phyloP scores from a whole-genome alignment of 2,329 filamentous ascomycete species.

The Aspergillus calidoustus region DNA sequence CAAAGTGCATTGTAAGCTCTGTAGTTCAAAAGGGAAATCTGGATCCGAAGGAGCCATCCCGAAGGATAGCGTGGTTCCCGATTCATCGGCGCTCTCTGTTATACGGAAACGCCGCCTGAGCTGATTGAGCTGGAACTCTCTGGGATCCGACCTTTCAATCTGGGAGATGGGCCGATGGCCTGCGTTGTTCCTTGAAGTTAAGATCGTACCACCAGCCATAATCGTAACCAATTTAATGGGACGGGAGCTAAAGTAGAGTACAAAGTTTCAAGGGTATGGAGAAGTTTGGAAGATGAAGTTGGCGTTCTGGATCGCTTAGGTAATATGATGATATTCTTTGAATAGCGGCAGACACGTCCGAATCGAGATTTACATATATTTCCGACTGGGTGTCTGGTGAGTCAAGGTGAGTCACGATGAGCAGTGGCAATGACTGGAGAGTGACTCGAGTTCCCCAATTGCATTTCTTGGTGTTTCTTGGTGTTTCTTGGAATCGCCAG shows the following conservation, averaged over 20 bases:
- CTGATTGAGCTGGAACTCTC: conserved; percentile 76
- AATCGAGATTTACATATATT: conserved; percentile 1
- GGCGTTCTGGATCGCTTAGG: neutral
- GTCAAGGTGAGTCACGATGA: conserved; percentile 17
- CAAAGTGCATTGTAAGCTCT: conserved; percentile 69
- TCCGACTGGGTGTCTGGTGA: neutral
- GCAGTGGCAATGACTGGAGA: neutral
- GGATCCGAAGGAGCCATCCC: conserved; percentile 75
- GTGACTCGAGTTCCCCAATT: neutral
- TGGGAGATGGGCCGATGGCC: conserved; percentile 69
- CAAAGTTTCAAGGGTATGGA: neutral
- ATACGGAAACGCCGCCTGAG: conserved; percentile 68
- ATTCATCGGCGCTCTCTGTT: conserved; percentile 50
- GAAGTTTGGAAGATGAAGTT: neutral
- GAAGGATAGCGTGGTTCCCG: conserved; percentile 65
- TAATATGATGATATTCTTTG: neutral
- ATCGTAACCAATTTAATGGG: conserved; percentile 2
- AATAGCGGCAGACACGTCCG: neutral
- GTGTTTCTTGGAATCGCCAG: neutral
- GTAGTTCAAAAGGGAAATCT: conserved; percentile 80
- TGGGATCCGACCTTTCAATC: conserved; percentile 68
- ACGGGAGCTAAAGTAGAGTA: neutral
- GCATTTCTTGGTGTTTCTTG: neutral
- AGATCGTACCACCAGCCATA: conserved; percentile 25
- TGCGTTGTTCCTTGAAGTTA: conserved; percentile 39